These are phyloP conservation scores for Reutealis trisperma DNA, from an alignment of 345 rosid genomes.

Conservation along the genomic window DNA sequence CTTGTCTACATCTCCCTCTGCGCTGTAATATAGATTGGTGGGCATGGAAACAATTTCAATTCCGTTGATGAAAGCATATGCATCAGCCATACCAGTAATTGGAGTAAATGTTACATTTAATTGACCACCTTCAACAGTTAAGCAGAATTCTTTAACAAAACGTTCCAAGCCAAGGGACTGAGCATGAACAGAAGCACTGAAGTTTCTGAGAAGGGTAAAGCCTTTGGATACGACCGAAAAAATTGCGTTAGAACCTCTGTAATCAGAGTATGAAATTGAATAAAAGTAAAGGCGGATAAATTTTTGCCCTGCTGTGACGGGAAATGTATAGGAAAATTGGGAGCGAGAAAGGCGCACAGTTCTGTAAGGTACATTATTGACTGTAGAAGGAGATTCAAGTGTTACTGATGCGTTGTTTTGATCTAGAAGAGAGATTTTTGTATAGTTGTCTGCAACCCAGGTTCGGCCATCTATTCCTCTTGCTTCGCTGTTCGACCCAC, in stretches of 20 bases:
- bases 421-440: constrained; percentile 22
- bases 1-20: background rate
- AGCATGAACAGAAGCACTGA: constrained; percentile 21
- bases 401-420: constrained; percentile 28
- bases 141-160: constrained; percentile 12
- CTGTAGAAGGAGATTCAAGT: background rate
- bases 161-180: background rate
- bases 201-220: constrained; percentile 33
- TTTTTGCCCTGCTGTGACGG: constrained; percentile 24
- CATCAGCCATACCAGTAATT: background rate
- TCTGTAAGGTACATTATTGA: constrained; percentile 11
- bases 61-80: constrained; percentile 44
- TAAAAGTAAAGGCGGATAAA: constrained; percentile 34
- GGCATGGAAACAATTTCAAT: constrained; percentile 46
- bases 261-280: constrained; percentile 9
- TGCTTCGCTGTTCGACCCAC: background rate
- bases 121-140: background rate
- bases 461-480: constrained; percentile 10
- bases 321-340: constrained; percentile 29
- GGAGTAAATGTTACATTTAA: constrained; percentile 44
- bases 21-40: constrained; percentile 22
- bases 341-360: constrained; percentile 34
- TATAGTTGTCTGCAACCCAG: constrained; percentile 12
- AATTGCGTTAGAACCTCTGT: background rate
- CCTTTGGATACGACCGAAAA: constrained; percentile 29